phyloP scores from a whole-genome alignment of 345 rosid genomes.

The Sonneratia caseolaris region DNA sequence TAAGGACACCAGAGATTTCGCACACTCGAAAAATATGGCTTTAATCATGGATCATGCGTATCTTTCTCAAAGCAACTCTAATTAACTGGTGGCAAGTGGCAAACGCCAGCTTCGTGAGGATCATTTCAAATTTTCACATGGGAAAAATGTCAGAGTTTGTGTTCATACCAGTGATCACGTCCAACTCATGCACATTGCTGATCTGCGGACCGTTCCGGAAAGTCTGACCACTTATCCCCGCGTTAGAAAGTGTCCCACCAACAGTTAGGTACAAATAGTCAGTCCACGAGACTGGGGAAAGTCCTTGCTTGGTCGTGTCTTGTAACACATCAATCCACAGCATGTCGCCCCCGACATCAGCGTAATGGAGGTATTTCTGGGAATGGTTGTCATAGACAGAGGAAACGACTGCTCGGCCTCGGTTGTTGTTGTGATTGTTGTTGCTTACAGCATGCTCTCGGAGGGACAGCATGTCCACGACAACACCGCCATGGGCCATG shows the following conservation, averaged over 20 bases:
- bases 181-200: slow-evolving; percentile 72
- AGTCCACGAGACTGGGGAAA: slow-evolving; percentile 74
- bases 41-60: neutral
- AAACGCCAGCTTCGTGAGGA: neutral
- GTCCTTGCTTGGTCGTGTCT: slow-evolving; percentile 34
- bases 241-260: slow-evolving; percentile 92
- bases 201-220: slow-evolving; percentile 94
- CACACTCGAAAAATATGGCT: neutral
- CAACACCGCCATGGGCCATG: slow-evolving; percentile 52
- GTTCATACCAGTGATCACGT: slow-evolving; percentile 71
- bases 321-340: slow-evolving; percentile 75
- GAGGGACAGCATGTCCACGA: slow-evolving; percentile 56
- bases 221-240: slow-evolving; percentile 86
- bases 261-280: slow-evolving; percentile 80
- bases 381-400: neutral
- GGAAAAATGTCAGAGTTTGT: neutral
- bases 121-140: neutral
- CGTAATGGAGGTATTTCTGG: slow-evolving; percentile 16
- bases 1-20: too few relatives aligned
- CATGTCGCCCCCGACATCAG: slow-evolving; percentile 68
- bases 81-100: neutral
- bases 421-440: slow-evolving; percentile 12
- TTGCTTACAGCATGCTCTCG: slow-evolving; percentile 10
- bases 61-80: neutral
- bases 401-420: slow-evolving; percentile 13